Evolutionary conservation across 2,329 filamentous ascomycete genomes (phyloP), one percentile per base, ranked within the genome.

Genomic region (Colletotrichum sp.): DNA sequence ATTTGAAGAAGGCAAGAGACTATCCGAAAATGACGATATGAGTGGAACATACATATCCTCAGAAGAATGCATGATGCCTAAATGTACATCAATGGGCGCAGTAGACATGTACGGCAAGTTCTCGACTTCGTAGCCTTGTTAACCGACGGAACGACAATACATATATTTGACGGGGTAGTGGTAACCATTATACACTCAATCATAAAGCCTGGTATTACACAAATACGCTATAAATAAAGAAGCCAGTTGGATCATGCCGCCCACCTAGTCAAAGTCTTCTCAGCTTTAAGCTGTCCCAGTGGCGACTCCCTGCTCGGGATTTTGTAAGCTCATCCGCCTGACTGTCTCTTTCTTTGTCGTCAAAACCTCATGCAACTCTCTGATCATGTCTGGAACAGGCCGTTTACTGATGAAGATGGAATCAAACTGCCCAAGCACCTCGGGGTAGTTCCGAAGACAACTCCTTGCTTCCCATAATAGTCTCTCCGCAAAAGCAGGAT

Each of bases 401-500:
- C 73, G 30, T 14, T 67, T 48, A 1, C 30, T 65, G 18, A 75
- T 16, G 12, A 75, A 75, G 32, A 75, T 67, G 21, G 32, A 69
- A 18, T 75, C 73, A 24, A 75, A 75, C 7, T 75, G 73, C 18
- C 38, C 18, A 16, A 63, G 32, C 7, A 75, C 26, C 2, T 36
- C 34, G 12, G 63, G 73, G 28, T 75, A 64, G 7, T n/a, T 36
- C 14, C 24, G n/a, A 1, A 75, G 73, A 18, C 73, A 75, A 18
- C 55, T 63, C 58, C 73, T 72, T 13, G 73, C 73, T 14, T 75
- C 73, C 73, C 73, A 75, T 3, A 75, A 26, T 1, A 75, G 26
- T 8, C 73, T 67, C 56, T 75, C 73, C 12, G 73, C 69, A 16
- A 75, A 32, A 9, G 32, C 69, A 4, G 69, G 69, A 13, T 75